phyloP scores from a whole-genome alignment of 2,329 filamentous ascomycete genomes.

The Fusarium longipes region DNA sequence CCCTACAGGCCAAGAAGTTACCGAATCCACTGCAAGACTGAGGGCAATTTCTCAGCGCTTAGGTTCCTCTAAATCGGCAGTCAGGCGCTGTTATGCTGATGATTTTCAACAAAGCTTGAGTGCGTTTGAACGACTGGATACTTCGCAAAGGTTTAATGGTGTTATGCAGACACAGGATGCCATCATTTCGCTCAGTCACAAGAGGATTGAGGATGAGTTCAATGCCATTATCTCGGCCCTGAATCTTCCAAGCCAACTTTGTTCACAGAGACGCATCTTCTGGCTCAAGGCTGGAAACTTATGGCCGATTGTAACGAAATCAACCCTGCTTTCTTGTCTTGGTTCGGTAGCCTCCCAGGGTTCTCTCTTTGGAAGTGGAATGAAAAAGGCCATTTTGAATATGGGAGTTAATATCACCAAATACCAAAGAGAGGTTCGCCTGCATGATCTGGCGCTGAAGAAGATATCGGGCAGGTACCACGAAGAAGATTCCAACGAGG shows the following conservation, averaged over 20 bases:
- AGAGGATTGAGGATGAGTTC: constrained; percentile 19
- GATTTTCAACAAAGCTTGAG: constrained; percentile 38
- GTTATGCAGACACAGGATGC: constrained; percentile 5
- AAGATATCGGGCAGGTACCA: constrained; percentile 59
- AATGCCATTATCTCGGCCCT: constrained; percentile 20
- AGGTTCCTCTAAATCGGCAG: constrained; percentile 27
- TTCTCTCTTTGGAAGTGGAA: constrained; percentile 37
- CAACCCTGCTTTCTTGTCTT: constrained; percentile 30
- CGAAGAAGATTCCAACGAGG: constrained; percentile 56
- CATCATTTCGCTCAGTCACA: constrained; percentile 5
- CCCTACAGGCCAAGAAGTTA: constrained; percentile 10
- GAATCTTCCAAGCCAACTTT: background rate
- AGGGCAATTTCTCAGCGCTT: constrained; percentile 20
- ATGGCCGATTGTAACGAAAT: constrained; percentile 42
- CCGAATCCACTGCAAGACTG: constrained; percentile 13
- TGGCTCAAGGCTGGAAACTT: constrained; percentile 43
- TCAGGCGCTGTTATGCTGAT: constrained; percentile 33
- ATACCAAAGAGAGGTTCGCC: constrained; percentile 47
- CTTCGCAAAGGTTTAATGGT: background rate
- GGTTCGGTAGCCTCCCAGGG: constrained; percentile 26
- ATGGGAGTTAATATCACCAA: constrained; percentile 39
- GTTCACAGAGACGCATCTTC: constrained; percentile 26
- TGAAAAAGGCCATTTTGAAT: constrained; percentile 33
- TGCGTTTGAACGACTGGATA: constrained; percentile 33
- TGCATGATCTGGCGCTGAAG: constrained; percentile 68